phyloP scores from a whole-genome alignment of 495 filamentous ascomycete species.

The Antarctomyces pellizariae region DNA sequence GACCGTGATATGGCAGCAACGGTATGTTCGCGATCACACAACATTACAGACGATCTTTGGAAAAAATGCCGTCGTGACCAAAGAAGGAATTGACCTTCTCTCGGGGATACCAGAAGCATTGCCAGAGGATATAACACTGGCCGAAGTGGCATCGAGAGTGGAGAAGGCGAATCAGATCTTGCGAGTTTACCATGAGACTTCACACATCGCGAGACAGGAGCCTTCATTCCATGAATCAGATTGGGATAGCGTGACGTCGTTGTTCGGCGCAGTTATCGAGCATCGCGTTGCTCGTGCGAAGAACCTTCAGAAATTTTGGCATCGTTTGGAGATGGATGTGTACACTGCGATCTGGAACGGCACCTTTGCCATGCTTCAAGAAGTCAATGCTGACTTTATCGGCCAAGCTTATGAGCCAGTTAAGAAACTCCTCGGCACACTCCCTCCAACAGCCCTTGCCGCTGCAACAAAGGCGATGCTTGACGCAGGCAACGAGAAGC shows the following conservation, averaged over 20 bases:
- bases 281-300: slow-evolving; percentile 8
- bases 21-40: slow-evolving; percentile 13
- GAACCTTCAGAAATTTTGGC: slow-evolving; percentile 6
- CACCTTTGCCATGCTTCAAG: slow-evolving; percentile 5
- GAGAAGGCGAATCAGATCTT: slow-evolving; percentile 5
- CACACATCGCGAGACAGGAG: slow-evolving; percentile 5
- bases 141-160: slow-evolving; percentile 3
- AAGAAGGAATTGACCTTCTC: slow-evolving; percentile 10
- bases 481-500: slow-evolving; percentile 4
- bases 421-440: slow-evolving; percentile 2
- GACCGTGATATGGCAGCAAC: slow-evolving; percentile 12
- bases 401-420: slow-evolving; percentile 2
- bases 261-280: slow-evolving; percentile 3
- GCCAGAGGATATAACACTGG: slow-evolving; percentile 4
- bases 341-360: slow-evolving; percentile 9
- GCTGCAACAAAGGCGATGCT: slow-evolving; percentile 8
- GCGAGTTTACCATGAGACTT: slow-evolving; percentile 5
- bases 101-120: slow-evolving; percentile 6
- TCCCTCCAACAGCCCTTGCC: slow-evolving; percentile 7
- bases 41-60: slow-evolving; percentile 8
- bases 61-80: slow-evolving; percentile 5
- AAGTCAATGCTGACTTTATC: slow-evolving; percentile 8
- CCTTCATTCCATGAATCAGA: slow-evolving; percentile 6
- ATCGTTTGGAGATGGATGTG: slow-evolving; percentile 7
- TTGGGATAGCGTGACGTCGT: slow-evolving; percentile 3